Percentiles rank a stretch among this genome's conserved stretches.
Conservation (phyloP, 2,329 filamentous ascomycete genomes). For the Trichoderma breve region DNA sequence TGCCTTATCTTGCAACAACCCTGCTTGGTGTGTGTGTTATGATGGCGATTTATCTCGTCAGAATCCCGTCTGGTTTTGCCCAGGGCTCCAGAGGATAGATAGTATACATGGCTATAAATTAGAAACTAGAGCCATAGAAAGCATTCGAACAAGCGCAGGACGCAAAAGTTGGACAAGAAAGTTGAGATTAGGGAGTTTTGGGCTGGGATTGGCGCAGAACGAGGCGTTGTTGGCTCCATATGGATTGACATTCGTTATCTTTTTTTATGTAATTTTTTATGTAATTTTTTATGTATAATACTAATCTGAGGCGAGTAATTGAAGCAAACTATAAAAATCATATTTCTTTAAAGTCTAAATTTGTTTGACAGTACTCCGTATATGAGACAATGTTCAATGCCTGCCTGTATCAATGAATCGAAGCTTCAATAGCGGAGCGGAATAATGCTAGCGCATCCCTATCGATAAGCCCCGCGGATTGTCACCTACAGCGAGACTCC, state of each 20-base stretch:
- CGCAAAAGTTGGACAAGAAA: neutral
- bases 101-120: neutral
- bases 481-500: neutral
- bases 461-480: constrained; percentile 23
- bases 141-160: neutral
- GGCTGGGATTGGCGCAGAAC: neutral
- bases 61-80: constrained; percentile 26
- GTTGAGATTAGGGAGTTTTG: neutral
- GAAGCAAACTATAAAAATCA: neutral
- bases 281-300: neutral
- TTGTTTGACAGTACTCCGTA: neutral
- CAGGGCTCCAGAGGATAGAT: constrained; percentile 1
- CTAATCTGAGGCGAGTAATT: neutral
- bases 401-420: neutral
- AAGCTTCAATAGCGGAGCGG: neutral
- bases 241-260: neutral
- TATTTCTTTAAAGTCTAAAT: neutral
- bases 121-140: neutral
- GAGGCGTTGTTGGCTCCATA: neutral
- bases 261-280: neutral
- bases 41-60: constrained; percentile 32
- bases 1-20: constrained; percentile 47
- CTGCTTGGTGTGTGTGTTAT: constrained; percentile 32
- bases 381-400: neutral
- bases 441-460: constrained; percentile 1